Base-by-base conservation (phyloP, 2,329 filamentous ascomycete genomes). In the Zymoseptoria brevis region DNA sequence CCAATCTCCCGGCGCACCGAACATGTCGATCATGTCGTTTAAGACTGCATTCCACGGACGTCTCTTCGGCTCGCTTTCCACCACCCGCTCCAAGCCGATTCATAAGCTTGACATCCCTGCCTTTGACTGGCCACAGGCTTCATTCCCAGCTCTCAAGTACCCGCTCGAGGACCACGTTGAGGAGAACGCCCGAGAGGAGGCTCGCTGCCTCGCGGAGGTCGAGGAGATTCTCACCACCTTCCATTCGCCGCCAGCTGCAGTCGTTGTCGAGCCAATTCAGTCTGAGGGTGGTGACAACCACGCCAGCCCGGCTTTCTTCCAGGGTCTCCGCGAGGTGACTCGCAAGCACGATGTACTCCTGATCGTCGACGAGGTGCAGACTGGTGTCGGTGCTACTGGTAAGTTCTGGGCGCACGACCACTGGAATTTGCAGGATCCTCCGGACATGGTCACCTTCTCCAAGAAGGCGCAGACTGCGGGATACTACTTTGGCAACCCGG, bases 331-430 rank as follows among this genome's bases (percentile, higher is more conserved):
- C 61, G 87, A 85, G 50, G 75, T 96, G 62, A 96, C 91, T 48
- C 83, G 84, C 72, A 87, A 86, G 75, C 84, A 90, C 77, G 81
- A 86, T 67, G 83, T 96, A 29, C 84, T 95, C 59, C 80, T 96
- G 74, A 96, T 96, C 71, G 91, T 95, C 64, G 91, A 96, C 73
- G 91, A 96, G 77, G 91, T 96, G 9, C 91, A 96, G 78, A 96
- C 91, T 6, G 92, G 91, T 73, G 87, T 96, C 24, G 92, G 92
- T 68, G 90, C 92, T 48, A 96, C 91, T 0, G 91, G 91, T 68
- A 91, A 89, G 75, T 96, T 96, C 85, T 96, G 91, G 91, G 91
- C 92, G 8, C 92, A 96, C 79, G 90, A 96, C 70, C 92, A 96
- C 85, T 96, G 91, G 91, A 82, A 88, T 74, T 82, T 96, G 50